phyloP scores from a whole-genome alignment of 495 filamentous ascomycete genomes.

The Aspergillus sparsus region DNA sequence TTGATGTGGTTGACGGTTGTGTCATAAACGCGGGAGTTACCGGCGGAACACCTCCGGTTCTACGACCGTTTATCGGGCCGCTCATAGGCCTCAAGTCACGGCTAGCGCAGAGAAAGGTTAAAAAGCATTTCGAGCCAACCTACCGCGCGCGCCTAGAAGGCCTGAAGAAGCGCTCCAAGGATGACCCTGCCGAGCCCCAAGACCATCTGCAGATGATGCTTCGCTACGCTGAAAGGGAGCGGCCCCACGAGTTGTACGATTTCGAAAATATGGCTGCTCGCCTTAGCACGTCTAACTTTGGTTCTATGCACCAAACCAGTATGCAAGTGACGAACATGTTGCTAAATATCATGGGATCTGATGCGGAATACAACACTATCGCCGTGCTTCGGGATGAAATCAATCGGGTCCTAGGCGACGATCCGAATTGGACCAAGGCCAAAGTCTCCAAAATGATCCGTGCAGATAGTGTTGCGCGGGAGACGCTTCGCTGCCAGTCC shows the following conservation, averaged over 20 bases:
- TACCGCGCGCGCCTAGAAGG: slow-evolving; percentile 24
- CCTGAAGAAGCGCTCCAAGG: slow-evolving; percentile 23
- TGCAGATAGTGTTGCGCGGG: slow-evolving; percentile 41
- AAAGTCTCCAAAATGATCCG: slow-evolving; percentile 34
- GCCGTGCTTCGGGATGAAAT: slow-evolving; percentile 36
- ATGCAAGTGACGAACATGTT: slow-evolving; percentile 47
- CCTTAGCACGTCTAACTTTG: slow-evolving; percentile 48
- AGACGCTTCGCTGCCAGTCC: slow-evolving; percentile 39
- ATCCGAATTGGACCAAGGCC: slow-evolving; percentile 34
- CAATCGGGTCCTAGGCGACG: slow-evolving; percentile 12
- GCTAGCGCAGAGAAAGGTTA: slow-evolving; percentile 14
- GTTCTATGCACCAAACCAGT: slow-evolving; percentile 52
- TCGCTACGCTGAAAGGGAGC: slow-evolving; percentile 31
- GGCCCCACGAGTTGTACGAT: slow-evolving; percentile 33
- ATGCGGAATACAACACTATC: slow-evolving; percentile 38
- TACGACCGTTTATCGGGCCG: slow-evolving; percentile 34
- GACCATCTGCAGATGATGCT: slow-evolving; percentile 43
- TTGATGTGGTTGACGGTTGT: slow-evolving; percentile 26
- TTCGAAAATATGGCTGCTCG: slow-evolving; percentile 34
- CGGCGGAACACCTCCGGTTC: slow-evolving; percentile 26
- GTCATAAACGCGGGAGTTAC: slow-evolving; percentile 29
- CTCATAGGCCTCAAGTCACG: slow-evolving; percentile 17
- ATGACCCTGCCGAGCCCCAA: slow-evolving; percentile 28
- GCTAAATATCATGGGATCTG: slow-evolving; percentile 44
- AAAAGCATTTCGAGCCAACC: slow-evolving; percentile 28